Evolutionary conservation across 2,329 filamentous ascomycete genomes (phyloP).

Genomic region (Claviceps purpurea): DNA sequence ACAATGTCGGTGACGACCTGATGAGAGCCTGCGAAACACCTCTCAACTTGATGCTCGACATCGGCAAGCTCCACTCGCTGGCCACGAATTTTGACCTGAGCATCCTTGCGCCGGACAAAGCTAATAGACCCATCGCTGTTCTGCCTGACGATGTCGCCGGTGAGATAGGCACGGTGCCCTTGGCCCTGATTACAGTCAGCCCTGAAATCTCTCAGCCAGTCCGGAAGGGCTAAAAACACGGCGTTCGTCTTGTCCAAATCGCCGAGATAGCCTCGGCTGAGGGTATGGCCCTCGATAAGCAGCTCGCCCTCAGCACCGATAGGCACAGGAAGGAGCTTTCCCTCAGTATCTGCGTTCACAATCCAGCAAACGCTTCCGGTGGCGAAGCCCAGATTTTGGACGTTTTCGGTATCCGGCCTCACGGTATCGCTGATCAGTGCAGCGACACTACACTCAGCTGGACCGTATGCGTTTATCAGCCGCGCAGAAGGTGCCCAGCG

Average conservation of each 20-base stretch:
- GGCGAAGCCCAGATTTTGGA: conserved; percentile 11
- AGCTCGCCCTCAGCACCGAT: conserved; percentile 19
- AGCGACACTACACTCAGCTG: neutral
- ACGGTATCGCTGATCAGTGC: neutral
- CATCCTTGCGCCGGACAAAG: neutral
- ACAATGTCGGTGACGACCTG: neutral
- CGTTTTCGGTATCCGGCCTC: conserved; percentile 9
- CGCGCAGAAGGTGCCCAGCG: neutral
- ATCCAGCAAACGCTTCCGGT: conserved; percentile 12
- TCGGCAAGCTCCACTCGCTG: neutral
- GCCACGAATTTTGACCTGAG: neutral
- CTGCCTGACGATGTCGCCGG: neutral
- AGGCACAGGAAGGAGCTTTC: conserved; percentile 10
- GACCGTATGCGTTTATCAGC: neutral
- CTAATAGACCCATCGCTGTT: neutral
- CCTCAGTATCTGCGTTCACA: conserved; percentile 9
- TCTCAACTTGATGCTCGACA: neutral
- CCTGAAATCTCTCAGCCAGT: conserved; percentile 3
- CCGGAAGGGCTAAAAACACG: conserved; percentile 8
- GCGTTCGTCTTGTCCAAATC: conserved; percentile 15
- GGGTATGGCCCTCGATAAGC: conserved; percentile 27
- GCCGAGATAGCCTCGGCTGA: conserved; percentile 37
- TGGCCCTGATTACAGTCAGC: too few relatives aligned
- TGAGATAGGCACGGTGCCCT: neutral
- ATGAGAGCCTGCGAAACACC: neutral